These are phyloP conservation scores for Physcomitrium patens DNA, from an alignment of 225 moss, liverwort and hornwort genomes.

Conservation along the genomic window DNA sequence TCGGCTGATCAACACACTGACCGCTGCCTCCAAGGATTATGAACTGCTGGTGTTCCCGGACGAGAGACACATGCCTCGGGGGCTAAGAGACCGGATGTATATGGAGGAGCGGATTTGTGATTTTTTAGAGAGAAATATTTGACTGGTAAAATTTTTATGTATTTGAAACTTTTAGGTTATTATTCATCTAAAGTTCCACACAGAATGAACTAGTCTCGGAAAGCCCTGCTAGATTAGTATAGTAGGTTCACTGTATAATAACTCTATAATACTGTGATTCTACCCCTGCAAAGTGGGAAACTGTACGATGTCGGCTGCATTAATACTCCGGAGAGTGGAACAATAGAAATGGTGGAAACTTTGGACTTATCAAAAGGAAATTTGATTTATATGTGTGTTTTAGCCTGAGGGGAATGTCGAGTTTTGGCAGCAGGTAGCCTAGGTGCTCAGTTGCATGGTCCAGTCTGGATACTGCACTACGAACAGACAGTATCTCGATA, in stretches of 20 bases:
- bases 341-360: conserved; percentile 27
- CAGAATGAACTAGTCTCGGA: conserved; percentile 19
- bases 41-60: conserved; percentile 97
- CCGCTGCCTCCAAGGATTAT: conserved; percentile 95
- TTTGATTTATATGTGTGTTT: too few species aligned
- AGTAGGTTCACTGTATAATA: conserved; percentile 53
- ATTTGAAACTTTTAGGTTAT: conserved; percentile 44
- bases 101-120: conserved; percentile 99
- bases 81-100: conserved; percentile 98
- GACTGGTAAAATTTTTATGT: conserved; percentile 53
- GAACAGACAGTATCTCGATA: too few species aligned
- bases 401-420: background rate
- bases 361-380: conserved; percentile 8
- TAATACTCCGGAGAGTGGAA: conserved; percentile 34
- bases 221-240: conserved; percentile 21
- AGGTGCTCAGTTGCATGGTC: too few species aligned
- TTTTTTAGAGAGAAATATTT: conserved; percentile 97
- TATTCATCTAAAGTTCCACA: conserved; percentile 39
- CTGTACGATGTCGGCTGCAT: conserved; percentile 56
- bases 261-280: conserved; percentile 51
- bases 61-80: conserved; percentile 99
- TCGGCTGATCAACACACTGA: conserved; percentile 97
- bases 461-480: too few species aligned
- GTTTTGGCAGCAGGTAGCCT: too few species aligned
- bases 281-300: conserved; percentile 59